These are phyloP conservation scores for Penstemon newberryi DNA, from an alignment of 257 asterid genomes.

Conservation along the genomic window DNA sequence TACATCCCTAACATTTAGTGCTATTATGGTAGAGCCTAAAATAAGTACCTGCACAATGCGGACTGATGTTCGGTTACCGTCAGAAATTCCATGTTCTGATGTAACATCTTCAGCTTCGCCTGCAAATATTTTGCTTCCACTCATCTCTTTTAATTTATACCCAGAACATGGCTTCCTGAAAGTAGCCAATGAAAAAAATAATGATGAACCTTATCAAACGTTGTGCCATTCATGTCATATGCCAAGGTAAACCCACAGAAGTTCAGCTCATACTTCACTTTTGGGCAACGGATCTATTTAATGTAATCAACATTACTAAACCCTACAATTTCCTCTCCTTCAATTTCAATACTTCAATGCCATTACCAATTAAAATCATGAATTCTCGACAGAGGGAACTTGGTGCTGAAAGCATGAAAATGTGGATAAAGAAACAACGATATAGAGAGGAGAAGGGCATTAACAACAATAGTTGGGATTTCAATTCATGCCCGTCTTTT, in stretches of 20 bases:
- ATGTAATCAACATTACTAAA: constrained; percentile 1
- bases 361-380: background rate
- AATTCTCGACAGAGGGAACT: constrained; percentile 4
- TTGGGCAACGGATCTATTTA: background rate
- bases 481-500: background rate
- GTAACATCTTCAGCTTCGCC: constrained; percentile 52
- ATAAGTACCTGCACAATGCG: constrained; percentile 84
- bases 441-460: background rate
- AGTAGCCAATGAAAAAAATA: constrained; percentile 16
- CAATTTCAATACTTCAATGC: background rate
- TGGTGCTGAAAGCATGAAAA: background rate
- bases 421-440: background rate
- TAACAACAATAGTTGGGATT: background rate
- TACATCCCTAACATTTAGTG: constrained; percentile 4
- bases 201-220: background rate
- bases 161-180: constrained; percentile 90
- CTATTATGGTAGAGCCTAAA: background rate
- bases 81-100: constrained; percentile 55
- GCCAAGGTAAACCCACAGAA: background rate
- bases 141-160: constrained; percentile 83
- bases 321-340: background rate
- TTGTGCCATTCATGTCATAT: background rate
- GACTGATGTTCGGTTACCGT: constrained; percentile 74
- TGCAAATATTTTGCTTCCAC: constrained; percentile 78
- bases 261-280: background rate